Base-by-base conservation (phyloP, 2,329 filamentous ascomycete genomes). In the Arachnopeziza araneosa region DNA sequence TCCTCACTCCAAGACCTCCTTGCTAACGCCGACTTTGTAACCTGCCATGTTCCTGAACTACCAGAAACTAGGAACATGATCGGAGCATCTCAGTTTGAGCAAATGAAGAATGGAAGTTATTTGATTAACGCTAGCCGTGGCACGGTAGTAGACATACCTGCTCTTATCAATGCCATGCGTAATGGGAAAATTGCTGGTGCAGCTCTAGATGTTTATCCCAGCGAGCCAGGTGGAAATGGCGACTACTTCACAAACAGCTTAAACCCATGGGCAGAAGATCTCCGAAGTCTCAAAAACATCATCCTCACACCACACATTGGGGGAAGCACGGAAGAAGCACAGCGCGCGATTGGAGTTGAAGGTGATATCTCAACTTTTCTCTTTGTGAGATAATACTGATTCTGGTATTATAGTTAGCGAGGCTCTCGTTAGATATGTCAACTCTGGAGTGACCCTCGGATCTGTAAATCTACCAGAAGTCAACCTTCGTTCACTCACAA, bases 381-480 rank as follows among this genome's bases (percentile, higher is more conserved):
- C 6, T 44, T 44, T 52, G 1, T 50, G 19, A 44, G 8, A 19
- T n/a, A 21, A 21, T 55, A 19, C 49, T 62, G 55, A 62, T 44
- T 44, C 54, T 21, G 22, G 24, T 49, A 19, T n/a, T 52, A 19
- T 62, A 85, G 95, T 99, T 60, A 86, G 84, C 65, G 88, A 95
- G 54, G 90, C 93, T 50, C 80, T 99, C 56, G 89, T 96, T 60
- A 86, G 90, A 70, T 99, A 98, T 75, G 95, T 98, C 73, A 99
- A 98, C 78, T 91, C 95, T 75, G 95, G 95, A 62, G 86, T 88
- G 59, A 99, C 95, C 2, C 76, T 96, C 24, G 93, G 92, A 66
- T 91, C 93, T 63, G 95, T 98, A 73, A 99, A 99, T 78, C 81
- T 99, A 79, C 95, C 95, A n/a, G 95, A 98, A 76, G 90, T 96